Percentiles rank a stretch among this genome's conserved stretches.
Conservation (phyloP, 2,329 filamentous ascomycete species). For the Podosphaera fusca region DNA sequence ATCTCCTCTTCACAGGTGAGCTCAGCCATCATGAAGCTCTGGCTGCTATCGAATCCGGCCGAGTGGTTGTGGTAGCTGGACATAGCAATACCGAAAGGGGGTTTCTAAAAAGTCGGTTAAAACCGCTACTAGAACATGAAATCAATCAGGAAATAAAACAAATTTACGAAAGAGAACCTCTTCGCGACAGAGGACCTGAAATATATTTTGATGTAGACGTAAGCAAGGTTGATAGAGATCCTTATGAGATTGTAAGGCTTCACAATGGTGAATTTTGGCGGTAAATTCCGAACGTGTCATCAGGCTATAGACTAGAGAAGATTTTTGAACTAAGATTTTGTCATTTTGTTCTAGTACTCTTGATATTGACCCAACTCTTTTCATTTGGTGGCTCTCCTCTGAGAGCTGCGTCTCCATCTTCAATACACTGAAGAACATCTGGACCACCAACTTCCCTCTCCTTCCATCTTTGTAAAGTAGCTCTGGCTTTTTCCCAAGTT, state of each 20-base stretch:
- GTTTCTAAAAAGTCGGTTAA: slow-evolving; percentile 53
- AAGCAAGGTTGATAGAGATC: slow-evolving; percentile 65
- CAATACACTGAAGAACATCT: slow-evolving; percentile 15
- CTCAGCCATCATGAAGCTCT: slow-evolving; percentile 84
- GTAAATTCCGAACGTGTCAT: neutral
- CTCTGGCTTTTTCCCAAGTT: slow-evolving; percentile 15
- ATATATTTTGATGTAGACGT: slow-evolving; percentile 31
- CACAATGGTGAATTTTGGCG: neutral
- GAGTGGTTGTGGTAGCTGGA: slow-evolving; percentile 63
- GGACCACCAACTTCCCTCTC: slow-evolving; percentile 15
- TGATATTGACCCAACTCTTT: slow-evolving; percentile 37
- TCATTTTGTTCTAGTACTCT: slow-evolving; percentile 9
- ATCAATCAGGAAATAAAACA: slow-evolving; percentile 20
- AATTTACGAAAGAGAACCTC: slow-evolving; percentile 11
- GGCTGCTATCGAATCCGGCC: slow-evolving; percentile 61
- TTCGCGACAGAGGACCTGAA: slow-evolving; percentile 9
- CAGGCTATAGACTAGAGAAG: too few relatives aligned
- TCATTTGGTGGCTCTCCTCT: slow-evolving; percentile 17
- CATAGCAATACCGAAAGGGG: slow-evolving; percentile 82
- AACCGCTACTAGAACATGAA: slow-evolving; percentile 9
- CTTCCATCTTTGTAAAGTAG: slow-evolving; percentile 14
- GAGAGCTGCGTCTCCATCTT: slow-evolving; percentile 16
- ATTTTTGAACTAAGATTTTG: neutral
- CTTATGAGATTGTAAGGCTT: slow-evolving; percentile 46
- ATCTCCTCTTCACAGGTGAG: slow-evolving; percentile 77